These are phyloP conservation scores for Agrocybe pediades DNA, from an alignment of 768 basidiomycete genomes.

Conservation along the genomic window DNA sequence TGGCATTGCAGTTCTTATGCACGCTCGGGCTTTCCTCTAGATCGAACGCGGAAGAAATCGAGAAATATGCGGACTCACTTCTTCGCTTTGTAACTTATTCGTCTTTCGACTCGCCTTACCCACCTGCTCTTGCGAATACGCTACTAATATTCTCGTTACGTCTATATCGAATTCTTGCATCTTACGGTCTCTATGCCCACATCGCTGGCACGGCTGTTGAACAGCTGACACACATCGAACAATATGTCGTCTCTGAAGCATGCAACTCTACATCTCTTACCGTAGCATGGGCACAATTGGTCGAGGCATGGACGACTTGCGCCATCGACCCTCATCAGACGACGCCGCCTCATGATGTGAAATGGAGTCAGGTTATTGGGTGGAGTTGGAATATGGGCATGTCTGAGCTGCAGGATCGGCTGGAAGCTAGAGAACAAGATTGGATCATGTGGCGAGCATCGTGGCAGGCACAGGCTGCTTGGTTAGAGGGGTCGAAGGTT, in stretches of 20 bases:
- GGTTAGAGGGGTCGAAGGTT: slow-evolving; percentile 76
- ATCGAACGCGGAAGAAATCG: slow-evolving; percentile 58
- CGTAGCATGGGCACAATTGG: slow-evolving; percentile 56
- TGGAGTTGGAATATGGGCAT: slow-evolving; percentile 75
- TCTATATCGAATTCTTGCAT: slow-evolving; percentile 65
- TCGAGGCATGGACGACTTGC: slow-evolving; percentile 77
- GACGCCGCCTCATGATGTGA: slow-evolving; percentile 81
- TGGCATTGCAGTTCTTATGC: slow-evolving; percentile 57
- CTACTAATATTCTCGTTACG: slow-evolving; percentile 61
- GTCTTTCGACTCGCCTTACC: slow-evolving; percentile 43
- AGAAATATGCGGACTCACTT: slow-evolving; percentile 61
- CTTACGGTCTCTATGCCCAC: slow-evolving; percentile 78
- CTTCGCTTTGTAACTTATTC: slow-evolving; percentile 70
- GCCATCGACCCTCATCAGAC: slow-evolving; percentile 92
- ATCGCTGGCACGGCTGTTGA: slow-evolving; percentile 65
- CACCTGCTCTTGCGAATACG: slow-evolving; percentile 43
- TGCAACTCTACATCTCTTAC: slow-evolving; percentile 38
- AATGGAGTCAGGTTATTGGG: slow-evolving; percentile 85
- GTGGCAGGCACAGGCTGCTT: slow-evolving; percentile 60
- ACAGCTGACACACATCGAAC: slow-evolving; percentile 53
- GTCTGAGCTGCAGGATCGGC: slow-evolving; percentile 34
- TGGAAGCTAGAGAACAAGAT: slow-evolving; percentile 33
- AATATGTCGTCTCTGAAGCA: slow-evolving; percentile 42
- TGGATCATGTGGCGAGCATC: slow-evolving; percentile 49
- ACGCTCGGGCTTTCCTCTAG: slow-evolving; percentile 68